Conservation (phyloP, 1,284 basidiomycete genomes). For the Pholiota adiposa region DNA sequence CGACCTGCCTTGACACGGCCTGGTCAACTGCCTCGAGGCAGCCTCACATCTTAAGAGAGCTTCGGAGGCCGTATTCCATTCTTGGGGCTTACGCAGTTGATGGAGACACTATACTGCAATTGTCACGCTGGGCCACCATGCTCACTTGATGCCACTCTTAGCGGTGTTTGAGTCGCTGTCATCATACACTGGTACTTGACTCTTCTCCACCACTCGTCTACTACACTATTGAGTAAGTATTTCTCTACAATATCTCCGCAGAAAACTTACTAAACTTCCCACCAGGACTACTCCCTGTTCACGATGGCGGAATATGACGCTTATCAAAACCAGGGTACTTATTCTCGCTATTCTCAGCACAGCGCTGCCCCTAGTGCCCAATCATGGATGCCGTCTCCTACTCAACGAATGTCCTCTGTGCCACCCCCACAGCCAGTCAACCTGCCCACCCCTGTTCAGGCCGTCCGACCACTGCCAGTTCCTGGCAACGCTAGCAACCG, state of each 20-base stretch:
- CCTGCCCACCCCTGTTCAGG: constrained; percentile 24
- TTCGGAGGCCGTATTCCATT: neutral
- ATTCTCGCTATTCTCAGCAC: constrained; percentile 31
- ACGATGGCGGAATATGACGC: constrained; percentile 2
- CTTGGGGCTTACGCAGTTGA: constrained; percentile 2
- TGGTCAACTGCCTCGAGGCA: neutral
- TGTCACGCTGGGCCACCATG: neutral
- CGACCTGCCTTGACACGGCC: neutral
- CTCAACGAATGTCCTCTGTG: constrained; percentile 23
- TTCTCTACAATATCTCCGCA: neutral
- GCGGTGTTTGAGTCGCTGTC: neutral
- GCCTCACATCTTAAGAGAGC: neutral
- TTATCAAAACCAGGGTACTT: neutral
- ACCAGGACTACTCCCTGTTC: too few species aligned
- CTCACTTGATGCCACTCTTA: neutral
- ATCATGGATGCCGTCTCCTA: constrained; percentile 35
- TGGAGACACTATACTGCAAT: neutral
- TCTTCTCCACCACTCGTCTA: neutral
- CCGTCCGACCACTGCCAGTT: constrained; percentile 31
- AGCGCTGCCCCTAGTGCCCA: constrained; percentile 27
- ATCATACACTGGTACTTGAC: neutral
- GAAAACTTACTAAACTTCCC: neutral
- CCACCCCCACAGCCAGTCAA: constrained; percentile 26
- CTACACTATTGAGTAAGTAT: neutral
- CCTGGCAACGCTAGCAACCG: constrained; percentile 12